These are phyloP conservation scores for Diversispora epigaea DNA, from an alignment of 192 early-diverging fungal species.

Conservation along the genomic window DNA sequence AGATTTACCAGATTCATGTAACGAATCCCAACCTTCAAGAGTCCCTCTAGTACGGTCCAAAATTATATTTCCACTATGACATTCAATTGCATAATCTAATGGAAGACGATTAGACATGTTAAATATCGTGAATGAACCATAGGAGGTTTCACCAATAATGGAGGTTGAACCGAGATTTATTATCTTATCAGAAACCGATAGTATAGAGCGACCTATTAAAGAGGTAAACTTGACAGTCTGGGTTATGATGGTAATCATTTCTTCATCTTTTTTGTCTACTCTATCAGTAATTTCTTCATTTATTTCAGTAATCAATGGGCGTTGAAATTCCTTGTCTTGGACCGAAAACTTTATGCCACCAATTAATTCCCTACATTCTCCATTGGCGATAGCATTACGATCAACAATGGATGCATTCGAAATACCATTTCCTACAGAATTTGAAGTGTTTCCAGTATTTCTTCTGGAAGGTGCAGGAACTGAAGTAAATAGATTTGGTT, in stretches of 20 bases:
- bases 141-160: conserved; percentile 48
- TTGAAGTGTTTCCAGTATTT: conserved; percentile 25
- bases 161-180: conserved; percentile 68
- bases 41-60: conserved; percentile 53
- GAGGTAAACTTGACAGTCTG: conserved; percentile 82
- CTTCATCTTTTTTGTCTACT: conserved; percentile 21
- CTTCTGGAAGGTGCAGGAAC: conserved; percentile 35
- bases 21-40: conserved; percentile 48
- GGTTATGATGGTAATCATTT: conserved; percentile 53
- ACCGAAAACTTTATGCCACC: conserved; percentile 81
- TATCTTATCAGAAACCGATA: conserved; percentile 61
- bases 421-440: conserved; percentile 4
- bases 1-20: not conserved
- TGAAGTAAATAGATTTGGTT: conserved; percentile 60
- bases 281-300: not conserved
- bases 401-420: conserved; percentile 23
- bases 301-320: not conserved
- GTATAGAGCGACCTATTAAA: conserved; percentile 74
- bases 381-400: conserved; percentile 32
- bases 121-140: conserved; percentile 63
- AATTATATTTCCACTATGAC: conserved; percentile 50
- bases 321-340: conserved; percentile 47
- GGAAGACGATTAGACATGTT: conserved; percentile 73
- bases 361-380: conserved; percentile 67
- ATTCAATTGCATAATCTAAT: conserved; percentile 62